Base-by-base conservation (phyloP, 441 rosid species). In the Daphne laureola region DNA sequence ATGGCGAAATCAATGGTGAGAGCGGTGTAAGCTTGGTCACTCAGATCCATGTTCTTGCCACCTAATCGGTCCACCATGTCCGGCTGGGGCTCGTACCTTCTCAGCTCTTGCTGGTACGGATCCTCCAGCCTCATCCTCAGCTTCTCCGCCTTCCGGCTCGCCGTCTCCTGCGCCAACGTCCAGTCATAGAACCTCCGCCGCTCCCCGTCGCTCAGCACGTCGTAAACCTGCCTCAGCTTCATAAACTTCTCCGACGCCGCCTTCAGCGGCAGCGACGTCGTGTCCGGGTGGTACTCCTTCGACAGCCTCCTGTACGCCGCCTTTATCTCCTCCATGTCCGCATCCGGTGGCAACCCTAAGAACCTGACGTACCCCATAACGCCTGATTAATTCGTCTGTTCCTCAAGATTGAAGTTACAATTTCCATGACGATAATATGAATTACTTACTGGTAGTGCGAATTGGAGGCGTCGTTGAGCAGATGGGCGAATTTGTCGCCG, bases 241-340 rank as follows among this genome's bases (percentile, higher is more conserved):
- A 90, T 60, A 75, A 90, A 90, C 64, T 87, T 90, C 49, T 83
- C 90, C 1, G 89, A 87, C n/a, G 97, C 97, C 0, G 86, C 59
- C 59, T 84, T 76, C 12, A 90, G 63, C 2, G 97, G 96, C 45
- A 90, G 87, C 23, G 96, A 78, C 17, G 96, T 90, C 18, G 97
- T 82, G 80, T 86, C 97, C n/a, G 97, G 97, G 62, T 90, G 97
- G 67, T 90, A 86, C 69, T 87, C 97, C 61, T 90, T 90, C 2
- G 97, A 84, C 51, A 90, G 58, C 63, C 83, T 75, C 42, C 97
- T 57, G 80, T 87, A 90, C 1, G 96, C 97, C 5, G 90, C 71
- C 65, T 87, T 90, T 43, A 90, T 84, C 63, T 90, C 96, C 61
- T 90, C 97, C 51, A 90, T 41, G 58, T 90, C 96, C 14, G 96